These are phyloP conservation scores for Sphenostylis stenocarpa DNA, from an alignment of 306 rosid species.

Conservation along the genomic window DNA sequence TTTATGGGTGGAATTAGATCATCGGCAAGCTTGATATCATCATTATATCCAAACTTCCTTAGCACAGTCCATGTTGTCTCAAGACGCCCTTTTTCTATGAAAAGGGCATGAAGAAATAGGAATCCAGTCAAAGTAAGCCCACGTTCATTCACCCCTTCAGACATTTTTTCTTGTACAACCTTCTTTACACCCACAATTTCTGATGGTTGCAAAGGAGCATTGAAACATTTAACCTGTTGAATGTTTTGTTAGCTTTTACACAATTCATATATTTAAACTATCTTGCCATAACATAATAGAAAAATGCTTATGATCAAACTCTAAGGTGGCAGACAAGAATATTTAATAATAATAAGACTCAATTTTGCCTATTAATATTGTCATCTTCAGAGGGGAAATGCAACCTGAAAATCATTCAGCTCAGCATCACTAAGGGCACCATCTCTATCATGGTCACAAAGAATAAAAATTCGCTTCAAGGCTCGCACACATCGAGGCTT, in stretches of 20 bases:
- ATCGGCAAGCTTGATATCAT: slow-evolving; percentile 89
- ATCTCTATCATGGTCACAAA: slow-evolving; percentile 90
- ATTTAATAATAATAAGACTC: not conserved
- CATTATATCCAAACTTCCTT: slow-evolving; percentile 91
- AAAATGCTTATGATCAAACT: slow-evolving; percentile 29
- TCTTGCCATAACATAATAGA: not conserved
- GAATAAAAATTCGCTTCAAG: slow-evolving; percentile 91
- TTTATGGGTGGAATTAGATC: slow-evolving; percentile 70
- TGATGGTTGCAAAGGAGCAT: slow-evolving; percentile 95
- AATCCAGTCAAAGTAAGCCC: slow-evolving; percentile 98
- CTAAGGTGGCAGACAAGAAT: slow-evolving; percentile 9
- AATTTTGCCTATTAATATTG: slow-evolving; percentile 5
- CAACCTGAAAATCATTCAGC: slow-evolving; percentile 50
- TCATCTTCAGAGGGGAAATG: not conserved
- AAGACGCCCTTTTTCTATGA: slow-evolving; percentile 94
- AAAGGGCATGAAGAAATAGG: slow-evolving; percentile 95
- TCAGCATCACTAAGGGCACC: slow-evolving; percentile 71
- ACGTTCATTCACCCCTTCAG: slow-evolving; percentile 97
- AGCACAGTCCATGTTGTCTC: slow-evolving; percentile 99
- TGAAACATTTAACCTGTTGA: slow-evolving; percentile 93
- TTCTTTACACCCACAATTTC: slow-evolving; percentile 90
- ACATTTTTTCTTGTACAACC: slow-evolving; percentile 85
- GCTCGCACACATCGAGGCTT: slow-evolving; percentile 96
- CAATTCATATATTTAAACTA: not conserved
- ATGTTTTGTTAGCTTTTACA: slow-evolving; percentile 33